phyloP scores from a whole-genome alignment of 176 grass and related monocot species.

The Poa annua region DNA sequence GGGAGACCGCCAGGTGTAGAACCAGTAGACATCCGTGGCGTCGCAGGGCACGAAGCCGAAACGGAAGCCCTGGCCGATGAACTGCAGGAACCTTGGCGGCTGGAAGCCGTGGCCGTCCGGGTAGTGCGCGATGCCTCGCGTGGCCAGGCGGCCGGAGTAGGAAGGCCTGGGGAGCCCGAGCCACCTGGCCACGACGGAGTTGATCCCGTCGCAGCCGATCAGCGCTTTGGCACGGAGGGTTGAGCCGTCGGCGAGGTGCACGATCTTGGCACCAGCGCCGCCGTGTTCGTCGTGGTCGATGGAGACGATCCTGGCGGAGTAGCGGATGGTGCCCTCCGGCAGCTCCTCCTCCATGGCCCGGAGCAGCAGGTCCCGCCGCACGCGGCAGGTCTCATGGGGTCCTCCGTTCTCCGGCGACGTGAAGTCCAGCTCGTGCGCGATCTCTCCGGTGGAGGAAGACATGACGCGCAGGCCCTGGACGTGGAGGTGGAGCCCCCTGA shows the following conservation, averaged over 20 bases:
- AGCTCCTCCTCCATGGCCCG: background rate
- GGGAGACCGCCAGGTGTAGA: slow-evolving; percentile 74
- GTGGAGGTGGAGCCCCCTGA: slow-evolving; percentile 56
- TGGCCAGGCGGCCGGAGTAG: slow-evolving; percentile 36
- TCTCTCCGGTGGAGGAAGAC: slow-evolving; percentile 21
- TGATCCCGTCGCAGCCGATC: slow-evolving; percentile 34
- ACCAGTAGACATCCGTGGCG: slow-evolving; percentile 65
- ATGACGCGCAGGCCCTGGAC: slow-evolving; percentile 14
- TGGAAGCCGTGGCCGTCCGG: slow-evolving; percentile 56
- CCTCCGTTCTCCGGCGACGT: slow-evolving; percentile 38
- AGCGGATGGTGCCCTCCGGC: slow-evolving; percentile 10
- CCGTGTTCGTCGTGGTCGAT: background rate
- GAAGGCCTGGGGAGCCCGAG: slow-evolving; percentile 49
- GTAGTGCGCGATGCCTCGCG: slow-evolving; percentile 54
- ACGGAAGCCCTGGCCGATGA: slow-evolving; percentile 58
- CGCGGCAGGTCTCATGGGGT: slow-evolving; percentile 14
- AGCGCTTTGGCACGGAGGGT: background rate
- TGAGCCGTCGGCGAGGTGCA: slow-evolving; percentile 3
- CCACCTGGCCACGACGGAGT: slow-evolving; percentile 57
- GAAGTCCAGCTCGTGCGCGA: background rate
- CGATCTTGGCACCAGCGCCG: background rate
- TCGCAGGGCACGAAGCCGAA: slow-evolving; percentile 61
- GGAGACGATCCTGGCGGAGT: slow-evolving; percentile 6
- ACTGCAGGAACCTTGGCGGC: slow-evolving; percentile 49
- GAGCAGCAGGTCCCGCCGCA: background rate